Evolutionary conservation across 306 rosid genomes (phyloP).

Genomic region (Cicer judaicum): DNA sequence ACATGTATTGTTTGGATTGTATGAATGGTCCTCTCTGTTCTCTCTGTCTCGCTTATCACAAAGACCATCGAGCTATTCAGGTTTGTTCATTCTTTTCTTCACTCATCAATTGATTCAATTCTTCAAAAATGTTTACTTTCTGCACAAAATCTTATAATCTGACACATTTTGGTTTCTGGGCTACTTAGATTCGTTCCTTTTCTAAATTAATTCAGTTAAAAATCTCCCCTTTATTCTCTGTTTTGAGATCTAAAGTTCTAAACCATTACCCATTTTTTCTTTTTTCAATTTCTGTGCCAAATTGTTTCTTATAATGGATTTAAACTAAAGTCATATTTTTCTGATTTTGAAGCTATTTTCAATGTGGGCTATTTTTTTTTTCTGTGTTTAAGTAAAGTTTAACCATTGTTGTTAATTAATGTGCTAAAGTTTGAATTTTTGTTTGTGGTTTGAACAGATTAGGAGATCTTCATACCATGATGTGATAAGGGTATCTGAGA

Average conservation of each 20-base stretch:
- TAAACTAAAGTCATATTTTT: slow-evolving; percentile 24
- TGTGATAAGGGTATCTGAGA: slow-evolving; percentile 89
- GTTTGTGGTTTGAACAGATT: slow-evolving; percentile 57
- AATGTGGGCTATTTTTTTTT: not conserved
- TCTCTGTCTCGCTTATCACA: slow-evolving; percentile 80
- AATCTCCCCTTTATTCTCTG: not conserved
- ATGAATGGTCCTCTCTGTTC: slow-evolving; percentile 94
- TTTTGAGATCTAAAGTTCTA: slow-evolving; percentile 23
- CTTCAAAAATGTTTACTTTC: not conserved
- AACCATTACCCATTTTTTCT: slow-evolving; percentile 16
- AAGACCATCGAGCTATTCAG: slow-evolving; percentile 93
- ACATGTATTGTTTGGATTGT: slow-evolving; percentile 97
- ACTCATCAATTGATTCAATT: not conserved
- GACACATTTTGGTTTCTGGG: slow-evolving; percentile 32
- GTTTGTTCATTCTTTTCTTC: slow-evolving; percentile 39
- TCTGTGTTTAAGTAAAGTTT: not conserved
- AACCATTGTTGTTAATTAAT: slow-evolving; percentile 8
- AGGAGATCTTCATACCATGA: slow-evolving; percentile 97
- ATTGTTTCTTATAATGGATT: not conserved
- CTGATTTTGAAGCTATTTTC: not conserved
- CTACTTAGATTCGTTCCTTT: slow-evolving; percentile 34
- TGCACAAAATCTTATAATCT: slow-evolving; percentile 22
- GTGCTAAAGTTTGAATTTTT: slow-evolving; percentile 1
- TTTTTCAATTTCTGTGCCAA: slow-evolving; percentile 19
- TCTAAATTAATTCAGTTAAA: not conserved